Evolutionary conservation across 2,329 filamentous ascomycete species (phyloP), one percentile per base, ranked within the genome.

Genomic region (Neofusicoccum sp.): DNA sequence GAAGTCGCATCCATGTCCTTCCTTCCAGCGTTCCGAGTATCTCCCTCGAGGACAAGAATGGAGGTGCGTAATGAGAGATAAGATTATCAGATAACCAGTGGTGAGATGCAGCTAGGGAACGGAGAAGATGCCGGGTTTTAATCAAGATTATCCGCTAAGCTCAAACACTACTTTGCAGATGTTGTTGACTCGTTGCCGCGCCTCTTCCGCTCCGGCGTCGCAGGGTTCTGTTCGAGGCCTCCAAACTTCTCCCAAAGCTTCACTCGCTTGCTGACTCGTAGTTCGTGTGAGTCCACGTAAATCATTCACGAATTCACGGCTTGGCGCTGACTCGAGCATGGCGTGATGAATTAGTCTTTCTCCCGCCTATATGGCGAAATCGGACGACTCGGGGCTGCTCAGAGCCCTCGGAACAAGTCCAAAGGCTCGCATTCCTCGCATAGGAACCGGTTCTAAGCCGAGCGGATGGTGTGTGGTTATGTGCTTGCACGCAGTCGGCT

Each of bases 31-130:
- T 40, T 56, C 36, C 14, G 24, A 12, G 9, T 30, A 20, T n/a
- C 36, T 43, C 30, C n/a, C 12, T 16, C 9, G 24, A 33, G 12
- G 20, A 38, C 16, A 49, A 33, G 34, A 30, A 8, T 12, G n/a
- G 6, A 12, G 36, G 20, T 49, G 47, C 6, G 20, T 28, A 40
- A 56, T 30, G 9, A 38, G 26, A 31, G 56, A 45, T 48, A 58
- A 58, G 56, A 58, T 48, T 43, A 53, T 53, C 48, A 53, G 48
- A 53, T 53, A 53, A 40, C 8, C 31, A 28, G 31, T 12, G 16
- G 6, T 16, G 31, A 36, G 31, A 31, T 36, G 31, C 16, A 6
- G 3, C 9, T 16, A 8, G 24, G 31, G 20, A 20, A 14, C 47
- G 16, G 47, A 26, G 31, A 31, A 36, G 16, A 14, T 47, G 31